Evolutionary conservation across 805 yeast species (phyloP).

Genomic region (Soucietia sequanensis): DNA sequence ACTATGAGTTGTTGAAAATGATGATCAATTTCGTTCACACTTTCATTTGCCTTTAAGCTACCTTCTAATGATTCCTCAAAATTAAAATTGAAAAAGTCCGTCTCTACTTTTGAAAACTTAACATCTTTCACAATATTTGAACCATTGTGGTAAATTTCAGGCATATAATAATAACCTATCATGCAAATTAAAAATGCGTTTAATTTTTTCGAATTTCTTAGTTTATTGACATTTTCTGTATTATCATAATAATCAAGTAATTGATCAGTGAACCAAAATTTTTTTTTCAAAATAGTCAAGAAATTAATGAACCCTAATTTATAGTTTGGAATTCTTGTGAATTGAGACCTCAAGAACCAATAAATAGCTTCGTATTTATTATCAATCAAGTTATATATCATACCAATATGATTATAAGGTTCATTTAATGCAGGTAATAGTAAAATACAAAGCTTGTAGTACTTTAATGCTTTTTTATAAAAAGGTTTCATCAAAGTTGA

Average conservation of each 20-base stretch:
- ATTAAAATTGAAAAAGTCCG: conserved; percentile 17
- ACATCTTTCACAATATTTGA: conserved; percentile 20
- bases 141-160: conserved; percentile 26
- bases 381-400: conserved; percentile 37
- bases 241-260: conserved; percentile 18
- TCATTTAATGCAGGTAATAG: conserved; percentile 69
- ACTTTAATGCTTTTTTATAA: conserved; percentile 25
- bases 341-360: conserved; percentile 55
- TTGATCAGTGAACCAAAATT: conserved; percentile 28
- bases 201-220: conserved; percentile 10
- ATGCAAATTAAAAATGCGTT: conserved; percentile 32
- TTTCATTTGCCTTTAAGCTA: conserved; percentile 8
- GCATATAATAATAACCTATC: conserved; percentile 43
- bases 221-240: conserved; percentile 13
- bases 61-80: conserved; percentile 6
- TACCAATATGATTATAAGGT: conserved; percentile 60
- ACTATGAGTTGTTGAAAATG: conserved; percentile 23
- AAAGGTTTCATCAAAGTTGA: conserved; percentile 28
- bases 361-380: conserved; percentile 48
- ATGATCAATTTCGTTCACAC: conserved; percentile 9
- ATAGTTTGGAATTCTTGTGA: conserved; percentile 49
- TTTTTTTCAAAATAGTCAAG: conserved; percentile 32
- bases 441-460: conserved; percentile 51
- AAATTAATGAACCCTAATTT: conserved; percentile 49
- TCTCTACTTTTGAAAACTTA: conserved; percentile 21